These are phyloP conservation scores for Rhodotorula glutinis DNA, from an alignment of 1,284 basidiomycete genomes.

Conservation along the genomic window DNA sequence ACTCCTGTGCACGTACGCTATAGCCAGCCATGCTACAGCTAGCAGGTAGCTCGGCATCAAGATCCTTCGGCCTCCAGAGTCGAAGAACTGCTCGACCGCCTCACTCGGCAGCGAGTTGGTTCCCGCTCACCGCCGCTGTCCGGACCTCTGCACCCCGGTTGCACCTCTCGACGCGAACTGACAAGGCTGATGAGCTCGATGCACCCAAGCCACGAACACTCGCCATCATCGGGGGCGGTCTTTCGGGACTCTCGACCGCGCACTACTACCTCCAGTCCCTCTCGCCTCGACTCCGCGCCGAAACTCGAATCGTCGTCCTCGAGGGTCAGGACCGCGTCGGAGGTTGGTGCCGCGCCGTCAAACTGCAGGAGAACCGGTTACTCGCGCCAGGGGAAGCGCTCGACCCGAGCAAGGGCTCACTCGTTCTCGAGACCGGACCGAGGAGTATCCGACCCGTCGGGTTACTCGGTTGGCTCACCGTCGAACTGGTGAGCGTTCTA, in stretches of 20 bases:
- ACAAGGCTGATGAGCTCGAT: too few relatives aligned
- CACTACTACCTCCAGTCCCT: conserved; percentile 70
- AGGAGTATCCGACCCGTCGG: conserved; percentile 74
- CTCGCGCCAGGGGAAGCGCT: conserved; percentile 59
- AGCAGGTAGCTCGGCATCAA: too few relatives aligned
- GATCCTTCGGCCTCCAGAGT: too few relatives aligned
- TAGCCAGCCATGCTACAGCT: too few relatives aligned
- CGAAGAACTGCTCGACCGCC: too few relatives aligned
- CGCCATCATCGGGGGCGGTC: conserved; percentile 73
- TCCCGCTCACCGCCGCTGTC: too few relatives aligned
- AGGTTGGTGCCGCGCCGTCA: conserved; percentile 75
- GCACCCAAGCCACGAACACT: conserved; percentile 48
- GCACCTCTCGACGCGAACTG: too few relatives aligned
- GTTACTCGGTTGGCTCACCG: conserved; percentile 53
- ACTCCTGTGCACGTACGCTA: too few relatives aligned
- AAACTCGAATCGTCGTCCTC: conserved; percentile 60
- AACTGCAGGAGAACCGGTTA: conserved; percentile 52
- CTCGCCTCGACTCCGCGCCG: conserved; percentile 50
- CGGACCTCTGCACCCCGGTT: too few relatives aligned
- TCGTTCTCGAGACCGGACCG: conserved; percentile 76
- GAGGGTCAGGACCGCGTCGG: conserved; percentile 67
- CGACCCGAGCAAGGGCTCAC: conserved; percentile 46
- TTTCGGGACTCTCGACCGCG: conserved; percentile 76
- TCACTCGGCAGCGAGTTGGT: too few relatives aligned
- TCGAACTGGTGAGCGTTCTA: conserved; percentile 68